Base-by-base conservation (phyloP, 1,139 yeast genomes). In the Wickerhamiella pararugosa region DNA sequence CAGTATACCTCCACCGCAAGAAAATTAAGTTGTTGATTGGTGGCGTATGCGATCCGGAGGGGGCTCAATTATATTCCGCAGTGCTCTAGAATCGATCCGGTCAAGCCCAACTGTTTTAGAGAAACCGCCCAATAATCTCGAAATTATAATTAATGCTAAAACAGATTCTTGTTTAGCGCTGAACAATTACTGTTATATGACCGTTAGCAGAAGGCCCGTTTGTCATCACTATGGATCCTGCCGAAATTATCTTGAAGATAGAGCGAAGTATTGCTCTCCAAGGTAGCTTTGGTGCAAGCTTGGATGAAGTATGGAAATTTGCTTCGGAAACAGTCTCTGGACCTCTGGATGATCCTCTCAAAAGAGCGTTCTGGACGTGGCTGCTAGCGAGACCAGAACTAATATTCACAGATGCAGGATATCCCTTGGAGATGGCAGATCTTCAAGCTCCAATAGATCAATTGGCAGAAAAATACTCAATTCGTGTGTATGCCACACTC, bases 401-500 rank as follows among this genome's bases (percentile, higher is more conserved):
- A 7, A 34, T 36, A 3, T 27, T 44, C 11, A 40, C 45, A 11
- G 39, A 36, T 29, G 28, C 25, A n/a, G 43, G 39, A 30, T 37
- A 29, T 8, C 35, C 26, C 7, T 39, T 27, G 7, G 33, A 26
- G 6, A 7, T 28, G 26, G 34, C 25, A 7, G 36, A 8, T 1
- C 10, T 33, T 7, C 11, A 10, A 9, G 34, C 29, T 15, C 42
- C 39, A 7, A 7, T 34, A 7, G 30, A 32, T 2, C 37, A 34
- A 7, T 29, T 26, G 32, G 15, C 4, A 8, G 21, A 21, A 4
- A 11, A 37, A 6, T 29, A 41, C 9, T 39, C 45, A 3, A 44
- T 58, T 5, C 50, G 55, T n/a, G 48, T 62, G 1, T 53, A 48
- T 30, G 63, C 63, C 4, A 50, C 57, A 5, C 64, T 56, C 32